A percentile compares a stretch with the other conserved stretches of the same genome.
Evolutionary conservation across 192 early-diverging fungal species (phyloP).

Genomic region (Lobulomyces angularis): DNA sequence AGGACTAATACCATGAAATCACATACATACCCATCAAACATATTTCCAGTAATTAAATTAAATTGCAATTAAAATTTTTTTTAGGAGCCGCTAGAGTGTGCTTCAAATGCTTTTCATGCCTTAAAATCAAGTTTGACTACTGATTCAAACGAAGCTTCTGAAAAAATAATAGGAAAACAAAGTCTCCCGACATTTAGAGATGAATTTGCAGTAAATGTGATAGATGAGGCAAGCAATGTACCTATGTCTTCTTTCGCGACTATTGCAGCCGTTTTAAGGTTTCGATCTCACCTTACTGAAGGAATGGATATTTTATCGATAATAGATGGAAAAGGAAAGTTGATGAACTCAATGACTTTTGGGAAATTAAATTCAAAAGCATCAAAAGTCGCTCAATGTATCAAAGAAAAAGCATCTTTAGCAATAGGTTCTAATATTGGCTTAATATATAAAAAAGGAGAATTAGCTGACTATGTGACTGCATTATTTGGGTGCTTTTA

Average conservation of each 20-base stretch:
- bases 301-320: slow-evolving; percentile 48
- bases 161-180: too few relatives aligned
- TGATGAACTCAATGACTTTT: slow-evolving; percentile 56
- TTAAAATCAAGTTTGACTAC: not conserved
- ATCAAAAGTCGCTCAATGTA: slow-evolving; percentile 54
- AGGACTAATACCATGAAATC: too few relatives aligned
- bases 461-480: slow-evolving; percentile 70
- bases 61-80: not conserved
- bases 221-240: slow-evolving; percentile 12
- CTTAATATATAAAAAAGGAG: slow-evolving; percentile 66
- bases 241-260: slow-evolving; percentile 40
- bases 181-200: too few relatives aligned
- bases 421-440: slow-evolving; percentile 58
- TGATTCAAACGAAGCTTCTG: slow-evolving; percentile 16
- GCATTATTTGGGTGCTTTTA: slow-evolving; percentile 72
- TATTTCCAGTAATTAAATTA: too few relatives aligned
- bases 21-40: too few relatives aligned
- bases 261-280: slow-evolving; percentile 54
- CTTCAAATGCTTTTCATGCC: not conserved
- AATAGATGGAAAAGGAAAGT: slow-evolving; percentile 64
- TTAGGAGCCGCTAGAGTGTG: not conserved
- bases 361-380: slow-evolving; percentile 56
- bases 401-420: slow-evolving; percentile 49
- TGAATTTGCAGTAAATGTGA: too few relatives aligned
- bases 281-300: slow-evolving; percentile 46